Conservation (phyloP, 208 protist genomes). For the Trypanosomatidae sp. region DNA sequence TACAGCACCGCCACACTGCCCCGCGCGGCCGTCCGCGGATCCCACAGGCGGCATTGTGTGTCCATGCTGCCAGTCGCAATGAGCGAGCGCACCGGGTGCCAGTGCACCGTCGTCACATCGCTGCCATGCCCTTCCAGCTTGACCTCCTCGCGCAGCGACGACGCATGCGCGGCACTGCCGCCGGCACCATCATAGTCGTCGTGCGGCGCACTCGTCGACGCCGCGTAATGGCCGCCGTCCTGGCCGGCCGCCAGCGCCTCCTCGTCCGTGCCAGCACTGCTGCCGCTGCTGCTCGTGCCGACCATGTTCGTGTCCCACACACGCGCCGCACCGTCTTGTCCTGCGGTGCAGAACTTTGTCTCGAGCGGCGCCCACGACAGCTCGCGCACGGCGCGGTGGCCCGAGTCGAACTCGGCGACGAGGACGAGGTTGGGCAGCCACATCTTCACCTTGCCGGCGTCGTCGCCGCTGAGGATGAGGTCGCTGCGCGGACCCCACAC, state of each 20-base stretch:
- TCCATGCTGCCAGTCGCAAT: slow-evolving; percentile 83
- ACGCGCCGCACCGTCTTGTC: slow-evolving; percentile 70
- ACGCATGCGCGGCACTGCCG: no score
- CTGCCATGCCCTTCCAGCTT: slow-evolving; percentile 81
- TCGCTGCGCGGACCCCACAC: slow-evolving; percentile 71
- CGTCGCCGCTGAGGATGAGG: slow-evolving; percentile 73
- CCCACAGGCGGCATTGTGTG: slow-evolving; percentile 74
- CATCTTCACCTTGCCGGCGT: slow-evolving; percentile 72
- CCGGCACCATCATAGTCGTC: no score
- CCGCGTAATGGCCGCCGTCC: no score
- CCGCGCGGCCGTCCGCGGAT: slow-evolving; percentile 58
- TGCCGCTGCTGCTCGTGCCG: slow-evolving; percentile 9
- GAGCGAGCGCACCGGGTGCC: slow-evolving; percentile 72
- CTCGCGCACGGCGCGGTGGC: slow-evolving; percentile 66
- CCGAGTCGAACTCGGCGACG: slow-evolving; percentile 62
- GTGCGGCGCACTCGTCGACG: slow-evolving; percentile 1
- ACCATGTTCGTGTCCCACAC: slow-evolving; percentile 73
- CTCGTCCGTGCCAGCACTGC: slow-evolving; percentile 1
- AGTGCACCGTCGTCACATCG: slow-evolving; percentile 76
- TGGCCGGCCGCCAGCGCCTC: slow-evolving; percentile 1
- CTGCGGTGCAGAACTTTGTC: slow-evolving; percentile 71
- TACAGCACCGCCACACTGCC: slow-evolving; percentile 69
- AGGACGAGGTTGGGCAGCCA: slow-evolving; percentile 75
- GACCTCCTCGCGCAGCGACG: slow-evolving; percentile 71
- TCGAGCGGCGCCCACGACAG: slow-evolving; percentile 67